These are phyloP conservation scores for Vickermania spadyakhi DNA, from an alignment of 208 protist species.

Conservation along the genomic window DNA sequence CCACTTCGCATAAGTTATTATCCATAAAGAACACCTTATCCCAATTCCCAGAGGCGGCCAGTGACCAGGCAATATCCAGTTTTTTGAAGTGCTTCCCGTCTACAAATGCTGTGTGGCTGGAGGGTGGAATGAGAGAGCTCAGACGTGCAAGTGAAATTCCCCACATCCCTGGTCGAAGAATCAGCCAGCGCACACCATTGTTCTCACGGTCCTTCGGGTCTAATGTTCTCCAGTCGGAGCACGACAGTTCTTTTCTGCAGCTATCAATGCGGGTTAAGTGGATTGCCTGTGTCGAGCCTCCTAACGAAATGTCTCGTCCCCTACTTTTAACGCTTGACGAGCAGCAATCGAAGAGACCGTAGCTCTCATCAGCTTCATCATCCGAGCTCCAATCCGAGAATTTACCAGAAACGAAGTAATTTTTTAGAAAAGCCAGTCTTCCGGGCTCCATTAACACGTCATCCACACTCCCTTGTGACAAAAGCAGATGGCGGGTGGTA, in stretches of 20 bases:
- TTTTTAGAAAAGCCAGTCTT: slow-evolving; percentile 27
- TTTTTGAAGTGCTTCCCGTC: slow-evolving; percentile 67
- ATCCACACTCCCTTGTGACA: slow-evolving; percentile 81
- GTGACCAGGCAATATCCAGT: slow-evolving; percentile 79
- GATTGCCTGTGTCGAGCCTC: slow-evolving; percentile 4
- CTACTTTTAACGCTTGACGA: slow-evolving; percentile 1
- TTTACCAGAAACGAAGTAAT: slow-evolving; percentile 15
- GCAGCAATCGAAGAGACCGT: neutral
- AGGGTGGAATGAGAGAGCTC: slow-evolving; percentile 50
- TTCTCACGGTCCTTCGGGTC: slow-evolving; percentile 19
- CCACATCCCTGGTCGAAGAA: slow-evolving; percentile 59
- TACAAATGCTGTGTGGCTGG: slow-evolving; percentile 54
- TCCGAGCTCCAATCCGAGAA: neutral
- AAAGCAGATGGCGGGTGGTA: slow-evolving; percentile 59
- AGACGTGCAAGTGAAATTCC: slow-evolving; percentile 68
- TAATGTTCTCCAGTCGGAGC: slow-evolving; percentile 8
- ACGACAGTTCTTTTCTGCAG: slow-evolving; percentile 11
- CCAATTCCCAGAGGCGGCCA: slow-evolving; percentile 61
- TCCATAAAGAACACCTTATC: slow-evolving; percentile 82
- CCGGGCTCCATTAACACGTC: slow-evolving; percentile 53
- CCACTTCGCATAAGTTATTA: slow-evolving; percentile 79
- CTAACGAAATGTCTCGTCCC: slow-evolving; percentile 19
- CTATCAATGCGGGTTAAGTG: slow-evolving; percentile 19
- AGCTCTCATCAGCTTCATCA: neutral
- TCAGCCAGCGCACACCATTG: slow-evolving; percentile 45